Base-by-base conservation (phyloP, 2,329 filamentous ascomycete genomes). In the Arthrobotrys megalospora region DNA sequence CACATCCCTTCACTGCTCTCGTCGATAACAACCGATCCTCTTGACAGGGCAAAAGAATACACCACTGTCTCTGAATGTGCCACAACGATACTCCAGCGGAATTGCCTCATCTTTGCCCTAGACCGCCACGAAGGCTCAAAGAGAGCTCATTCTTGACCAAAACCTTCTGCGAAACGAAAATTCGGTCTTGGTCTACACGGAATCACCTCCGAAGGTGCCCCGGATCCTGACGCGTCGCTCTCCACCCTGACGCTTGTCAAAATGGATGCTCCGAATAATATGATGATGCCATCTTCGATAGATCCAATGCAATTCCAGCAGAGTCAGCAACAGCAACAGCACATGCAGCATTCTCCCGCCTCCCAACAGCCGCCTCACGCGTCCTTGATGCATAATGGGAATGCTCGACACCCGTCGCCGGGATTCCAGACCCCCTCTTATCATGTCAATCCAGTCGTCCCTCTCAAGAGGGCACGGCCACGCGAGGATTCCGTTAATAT, bases 401-500 rank as follows among this genome's bases (percentile, higher is more conserved):
- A 88, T 82, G 91, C 92, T 87, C 93, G 93, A 87, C 94, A 93
- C 85, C 90, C 90, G 79, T 94, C 93, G 67, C 92, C 92, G 52
- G 90, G 90, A 76, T 95, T 93, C 84, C 89, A 91, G 83, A 92
- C 92, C 83, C 89, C 91, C 79, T 89, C 90, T 82, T 96, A 95
- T 86, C 92, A 94, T 83, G 93, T 93, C 81, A 95, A 93, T 85
- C 88, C 92, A 58, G 90, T 97, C 82, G 91, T 97, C 81, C 95
- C 95, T 75, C 95, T 94, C 21, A 99, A 98, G 86, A 90, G 96
- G 82, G 89, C 92, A 67, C 89, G 93, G 55, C 91, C 92, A 65
- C 87, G 90, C 83, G 93, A 97, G 85, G 94, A 97, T 84, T 94
- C 91, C 83, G 88, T 96, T 83, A 91, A 91, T 81, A 91, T 92